A percentile compares a stretch with the other conserved stretches of the same genome.
phyloP scores from a whole-genome alignment of 805 yeast genomes.

The Saccharomyces jurei region DNA sequence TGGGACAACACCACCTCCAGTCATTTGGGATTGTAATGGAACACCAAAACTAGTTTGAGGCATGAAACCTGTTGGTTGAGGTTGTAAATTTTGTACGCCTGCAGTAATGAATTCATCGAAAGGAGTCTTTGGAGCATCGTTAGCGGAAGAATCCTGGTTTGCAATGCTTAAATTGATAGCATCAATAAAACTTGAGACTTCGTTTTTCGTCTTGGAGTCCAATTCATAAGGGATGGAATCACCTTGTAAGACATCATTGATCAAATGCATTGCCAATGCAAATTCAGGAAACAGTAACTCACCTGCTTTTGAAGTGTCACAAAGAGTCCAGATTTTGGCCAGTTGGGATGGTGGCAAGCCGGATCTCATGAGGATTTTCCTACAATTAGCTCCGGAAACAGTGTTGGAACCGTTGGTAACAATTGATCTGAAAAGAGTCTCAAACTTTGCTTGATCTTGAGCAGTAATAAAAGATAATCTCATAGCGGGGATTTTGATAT shows the following conservation, averaged over 20 bases:
- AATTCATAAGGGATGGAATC: conserved; percentile 65
- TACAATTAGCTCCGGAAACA: conserved; percentile 64
- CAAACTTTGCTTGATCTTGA: conserved; percentile 80
- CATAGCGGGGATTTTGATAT: conserved; percentile 60
- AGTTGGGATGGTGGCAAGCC: conserved; percentile 65
- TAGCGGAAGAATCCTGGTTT: conserved; percentile 9
- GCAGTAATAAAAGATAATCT: conserved; percentile 79
- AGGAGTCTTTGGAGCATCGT: conserved; percentile 29
- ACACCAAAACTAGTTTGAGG: conserved; percentile 32
- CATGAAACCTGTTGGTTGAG: conserved; percentile 34
- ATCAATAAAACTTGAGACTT: conserved; percentile 83
- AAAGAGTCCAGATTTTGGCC: conserved; percentile 82
- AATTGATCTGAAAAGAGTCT: conserved; percentile 71
- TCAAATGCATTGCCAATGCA: conserved; percentile 82
- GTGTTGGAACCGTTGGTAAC: conserved; percentile 47
- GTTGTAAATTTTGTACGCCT: conserved; percentile 24
- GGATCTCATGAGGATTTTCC: conserved; percentile 71
- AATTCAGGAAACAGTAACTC: conserved; percentile 86
- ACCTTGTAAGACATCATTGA: conserved; percentile 70
- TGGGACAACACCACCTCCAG: conserved; percentile 14
- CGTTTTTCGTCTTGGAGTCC: conserved; percentile 68
- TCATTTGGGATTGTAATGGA: conserved; percentile 15
- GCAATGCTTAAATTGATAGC: conserved; percentile 75
- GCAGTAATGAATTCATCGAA: conserved; percentile 32
- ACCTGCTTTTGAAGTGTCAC: conserved; percentile 87